Base-by-base conservation (phyloP, 2,329 filamentous ascomycete genomes). In the Colletotrichum navitas region DNA sequence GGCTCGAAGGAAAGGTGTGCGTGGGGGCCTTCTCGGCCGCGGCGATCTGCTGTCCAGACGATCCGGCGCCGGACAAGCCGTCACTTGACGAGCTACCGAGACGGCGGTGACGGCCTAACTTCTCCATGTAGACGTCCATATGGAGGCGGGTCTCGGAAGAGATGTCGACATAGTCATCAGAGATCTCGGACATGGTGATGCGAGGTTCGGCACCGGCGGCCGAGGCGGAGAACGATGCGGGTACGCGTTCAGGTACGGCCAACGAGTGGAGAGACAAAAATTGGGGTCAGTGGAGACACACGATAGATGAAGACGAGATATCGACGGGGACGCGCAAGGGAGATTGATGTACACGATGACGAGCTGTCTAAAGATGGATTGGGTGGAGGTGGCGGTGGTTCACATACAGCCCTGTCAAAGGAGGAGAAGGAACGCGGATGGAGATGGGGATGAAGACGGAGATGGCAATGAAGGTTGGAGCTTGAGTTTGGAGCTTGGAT, bases 1-100 rank as follows among this genome's bases (percentile, higher is more conserved):
- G 60, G 11, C 75, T 68, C 11, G 77, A 72, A 2, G 82, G 82
- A 43, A 79, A 71, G 54, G 79, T 70, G n/a, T 64, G 66, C 39
- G 63, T 63, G 5, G 49, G 67, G 11, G 71, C n/a, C 24, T 54
- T 52, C 1, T n/a, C 36, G 11, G 55, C 16, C 16, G 59, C 43
- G 26, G 47, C 36, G 18, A 5, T 59, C 2, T 63, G 26, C n/a
- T 71, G 32, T 29, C 66, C 65, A 39, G 71, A 45, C 10, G 51
- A 18, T 8, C 43, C 54, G 43, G 29, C 54, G 47, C 26, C 34
- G 60, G 66, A 72, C 39, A 59, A 63, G 54, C 16, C 54, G 32
- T 73, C 68, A 68, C 71, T 72, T 32, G 71, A 68, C 43, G 63
- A 36, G 55, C 63, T 68, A 32, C 34, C 47, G 12, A 63, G 41